phyloP scores from a whole-genome alignment of 768 basidiomycete genomes.

The Auricularia heimuer region DNA sequence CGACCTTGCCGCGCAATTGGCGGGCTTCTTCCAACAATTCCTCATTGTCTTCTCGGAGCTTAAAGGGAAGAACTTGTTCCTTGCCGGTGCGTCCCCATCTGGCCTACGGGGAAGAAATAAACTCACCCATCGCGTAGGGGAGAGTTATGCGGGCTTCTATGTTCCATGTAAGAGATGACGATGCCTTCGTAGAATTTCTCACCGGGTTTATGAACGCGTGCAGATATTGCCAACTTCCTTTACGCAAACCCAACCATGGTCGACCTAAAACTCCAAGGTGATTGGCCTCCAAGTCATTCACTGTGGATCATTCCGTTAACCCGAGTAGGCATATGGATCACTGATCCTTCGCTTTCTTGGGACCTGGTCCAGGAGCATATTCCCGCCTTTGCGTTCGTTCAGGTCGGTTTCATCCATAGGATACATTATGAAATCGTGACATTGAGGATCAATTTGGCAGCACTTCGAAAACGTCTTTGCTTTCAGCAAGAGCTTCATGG shows the following conservation, averaged over 20 bases:
- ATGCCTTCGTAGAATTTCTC: too few relatives aligned
- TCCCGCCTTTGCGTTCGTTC: conserved; percentile 61
- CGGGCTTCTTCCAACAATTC: conserved; percentile 66
- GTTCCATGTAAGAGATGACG: conserved; percentile 35
- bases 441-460: conserved; percentile 20
- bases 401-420: background rate
- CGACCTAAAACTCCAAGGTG: conserved; percentile 41
- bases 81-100: conserved; percentile 33
- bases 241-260: conserved; percentile 45
- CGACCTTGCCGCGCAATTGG: conserved; percentile 45
- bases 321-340: conserved; percentile 50
- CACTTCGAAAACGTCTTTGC: conserved; percentile 62
- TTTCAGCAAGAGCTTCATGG: conserved; percentile 58
- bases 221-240: conserved; percentile 70
- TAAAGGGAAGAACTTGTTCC: conserved; percentile 60
- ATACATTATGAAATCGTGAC: background rate
- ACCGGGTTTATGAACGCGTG: too few relatives aligned
- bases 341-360: conserved; percentile 55
- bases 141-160: conserved; percentile 60
- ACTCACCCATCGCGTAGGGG: background rate
- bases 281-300: background rate
- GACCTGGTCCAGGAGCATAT: conserved; percentile 58
- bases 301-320: too few relatives aligned
- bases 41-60: conserved; percentile 64
- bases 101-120: background rate